phyloP scores from a whole-genome alignment of 2,329 filamentous ascomycete genomes.

The Mariannaea sp. region DNA sequence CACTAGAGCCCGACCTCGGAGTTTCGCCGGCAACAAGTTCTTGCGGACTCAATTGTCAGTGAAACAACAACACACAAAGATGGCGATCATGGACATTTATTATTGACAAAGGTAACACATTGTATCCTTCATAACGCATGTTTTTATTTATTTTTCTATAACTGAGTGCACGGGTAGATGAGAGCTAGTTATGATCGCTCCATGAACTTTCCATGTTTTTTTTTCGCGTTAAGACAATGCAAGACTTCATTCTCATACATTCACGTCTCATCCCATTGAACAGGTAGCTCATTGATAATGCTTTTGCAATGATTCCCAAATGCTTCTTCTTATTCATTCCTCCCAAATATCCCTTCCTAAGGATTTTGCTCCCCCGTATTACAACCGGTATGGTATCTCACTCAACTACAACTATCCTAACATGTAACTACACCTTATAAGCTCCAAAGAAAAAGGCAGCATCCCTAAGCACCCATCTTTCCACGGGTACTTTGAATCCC shows the following conservation, averaged over 20 bases:
- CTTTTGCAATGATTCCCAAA: background rate
- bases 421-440: constrained; percentile 32
- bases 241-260: too few species aligned
- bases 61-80: too few species aligned
- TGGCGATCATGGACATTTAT: too few species aligned
- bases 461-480: constrained; percentile 15
- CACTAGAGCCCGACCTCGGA: constrained; percentile 18
- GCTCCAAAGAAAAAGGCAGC: constrained; percentile 18
- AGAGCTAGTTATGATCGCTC: too few species aligned
- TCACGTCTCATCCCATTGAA: too few species aligned
- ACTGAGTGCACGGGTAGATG: too few species aligned
- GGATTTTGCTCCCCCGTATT: too few species aligned
- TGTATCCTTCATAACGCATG: too few species aligned
- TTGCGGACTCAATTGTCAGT: background rate
- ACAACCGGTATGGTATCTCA: constrained; percentile 36
- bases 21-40: constrained; percentile 1
- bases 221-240: too few species aligned
- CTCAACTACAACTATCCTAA: constrained; percentile 32
- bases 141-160: too few species aligned
- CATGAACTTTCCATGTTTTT: too few species aligned
- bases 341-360: constrained; percentile 3
- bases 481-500: constrained; percentile 17
- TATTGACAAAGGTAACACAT: too few species aligned
- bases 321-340: constrained; percentile 15
- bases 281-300: background rate